Base-by-base conservation (phyloP, 1,284 basidiomycete species). In the Sphagnurus paluster region DNA sequence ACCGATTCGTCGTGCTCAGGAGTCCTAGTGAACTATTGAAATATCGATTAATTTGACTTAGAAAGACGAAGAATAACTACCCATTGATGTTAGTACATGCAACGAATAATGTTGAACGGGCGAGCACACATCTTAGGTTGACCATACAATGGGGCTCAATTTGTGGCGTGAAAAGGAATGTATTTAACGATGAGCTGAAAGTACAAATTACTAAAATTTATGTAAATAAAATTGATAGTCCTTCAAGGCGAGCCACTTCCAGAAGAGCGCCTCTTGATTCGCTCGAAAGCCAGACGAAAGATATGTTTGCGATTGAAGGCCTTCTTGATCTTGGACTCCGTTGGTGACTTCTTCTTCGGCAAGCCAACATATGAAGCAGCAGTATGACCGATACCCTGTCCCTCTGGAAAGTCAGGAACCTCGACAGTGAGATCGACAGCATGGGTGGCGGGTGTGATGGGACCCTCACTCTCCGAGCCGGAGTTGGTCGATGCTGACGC, bases 361-460 rank as follows among this genome's bases (percentile, higher is more conserved):
- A 44, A 49, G n/a, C 42, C 30, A 39, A 20, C 39, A 24, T 40
- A 14, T 19, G 44, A 41, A 36, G 54, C 39, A 19, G 30, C 41
- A 6, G 57, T 45, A 39, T 60, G 50, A 24, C 56, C 64, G 20
- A 74, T 55, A 30, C 55, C 63, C 43, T 67, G 57, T 37, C 60
- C 69, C 40, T 65, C 67, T 14, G 63, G 53, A 20, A 71, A 60
- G 37, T 71, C 72, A 40, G 68, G 69, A 40, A 76, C 67, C 29
- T 69, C 68, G 34, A 70, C 57, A 20, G 59, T 58, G 25, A 68
- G 70, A 39, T 71, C 68, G n/a, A 65, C 53, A 19, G 75, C 55
- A 43, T 63, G 56, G 9, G 70, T 69, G 28, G 65, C 67, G 35
- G 76, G 75, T 6, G 76, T 79, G 50, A 74, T 69, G n/a, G 75